Evolutionary conservation across 306 rosid genomes (phyloP), one percentile per base, ranked within the genome.

Genomic region (Quercus robur): DNA sequence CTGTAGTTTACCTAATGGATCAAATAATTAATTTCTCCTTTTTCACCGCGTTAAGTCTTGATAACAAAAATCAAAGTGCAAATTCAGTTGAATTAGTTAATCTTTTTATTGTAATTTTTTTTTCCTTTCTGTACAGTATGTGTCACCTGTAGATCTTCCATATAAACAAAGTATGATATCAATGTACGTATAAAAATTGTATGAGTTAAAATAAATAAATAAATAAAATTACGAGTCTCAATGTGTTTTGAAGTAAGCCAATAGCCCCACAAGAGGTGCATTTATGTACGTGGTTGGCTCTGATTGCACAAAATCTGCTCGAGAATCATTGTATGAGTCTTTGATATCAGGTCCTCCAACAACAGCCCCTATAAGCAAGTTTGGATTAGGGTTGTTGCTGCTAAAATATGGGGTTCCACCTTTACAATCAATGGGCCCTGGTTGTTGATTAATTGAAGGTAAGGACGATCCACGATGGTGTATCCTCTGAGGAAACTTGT

Each of bases 201-300:
- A 57, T 57, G 70, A 63, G 11, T 63, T 2, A 25, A 25, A 38
- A 38, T 7, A 26, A 63, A 26, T 0, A 63, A 23, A 25, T 6
- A 15, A 31, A 38, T 5, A 18, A 69, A 31, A 14, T 15, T 75
- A 13, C 23, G 49, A 77, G 15, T 38, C 76, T 70, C 82, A 70
- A 46, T 83, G 80, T 35, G 87, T 64, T 28, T 85, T 86, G 56
- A 88, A 88, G 86, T 78, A 90, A 51, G 92, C 91, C 78, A 90
- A 80, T 57, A 75, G 75, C 18, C 92, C 94, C 3, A 90, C 91
- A 56, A 87, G 79, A 52, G 94, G 92, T 33, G 94, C 94, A 84
- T 88, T 90, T 59, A 90, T 84, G 70, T 88, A 90, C 1, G 94
- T 87, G 14, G 89, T 76, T 17, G 92, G 94, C 80, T 90, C 88